Evolutionary conservation across 768 basidiomycete species (phyloP), one percentile per base, ranked within the genome.

Genomic region (Naganishia vishniacii): DNA sequence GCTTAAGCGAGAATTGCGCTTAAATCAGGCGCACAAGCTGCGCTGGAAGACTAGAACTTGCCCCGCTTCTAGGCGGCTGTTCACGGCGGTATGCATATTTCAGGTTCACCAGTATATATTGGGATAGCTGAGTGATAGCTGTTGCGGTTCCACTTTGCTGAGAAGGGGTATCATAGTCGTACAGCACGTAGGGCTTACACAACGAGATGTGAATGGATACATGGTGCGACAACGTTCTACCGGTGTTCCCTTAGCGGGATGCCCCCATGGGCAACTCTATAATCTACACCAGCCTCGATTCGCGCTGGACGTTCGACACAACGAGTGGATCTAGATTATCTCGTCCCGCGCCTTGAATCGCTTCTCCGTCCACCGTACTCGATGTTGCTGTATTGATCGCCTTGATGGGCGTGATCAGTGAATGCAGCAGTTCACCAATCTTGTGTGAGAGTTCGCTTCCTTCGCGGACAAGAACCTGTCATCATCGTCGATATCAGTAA

Each of bases 391-490:
- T 13, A 11, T 56, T 26, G 15, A 40, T 26, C 9, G 34, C 34
- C 53, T 40, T 56, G 20, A 56, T 56, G 4, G 53, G 53, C 23
- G 53, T 56, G 8, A 56, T 41, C 20, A 56, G 34, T 7, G 32
- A 56, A 32, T 56, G 32, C 32, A 56, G 23, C 37, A 56, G 37
- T 12, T 56, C 53, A 9, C 53, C 53, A 25, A 56, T 56, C 34
- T 56, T 56, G 53, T 56, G 53, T 23, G 53, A 56, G 1, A 56
- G 53, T n/a, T 56, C 53, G 34, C 20, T 23, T 13, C 53, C 53
- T 26, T 56, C 53, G 23, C 53, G 34, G 3, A 56, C 53, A 20
- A 56, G 53, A 4, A 56, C 53, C 53, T 56, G 53, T 40, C 7
- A 6, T 31, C 15, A 51, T 29, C n/a, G 2, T 26, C n/a, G 37